Evolutionary conservation across 768 basidiomycete genomes (phyloP).

Genomic region (Galerina sulciceps): DNA sequence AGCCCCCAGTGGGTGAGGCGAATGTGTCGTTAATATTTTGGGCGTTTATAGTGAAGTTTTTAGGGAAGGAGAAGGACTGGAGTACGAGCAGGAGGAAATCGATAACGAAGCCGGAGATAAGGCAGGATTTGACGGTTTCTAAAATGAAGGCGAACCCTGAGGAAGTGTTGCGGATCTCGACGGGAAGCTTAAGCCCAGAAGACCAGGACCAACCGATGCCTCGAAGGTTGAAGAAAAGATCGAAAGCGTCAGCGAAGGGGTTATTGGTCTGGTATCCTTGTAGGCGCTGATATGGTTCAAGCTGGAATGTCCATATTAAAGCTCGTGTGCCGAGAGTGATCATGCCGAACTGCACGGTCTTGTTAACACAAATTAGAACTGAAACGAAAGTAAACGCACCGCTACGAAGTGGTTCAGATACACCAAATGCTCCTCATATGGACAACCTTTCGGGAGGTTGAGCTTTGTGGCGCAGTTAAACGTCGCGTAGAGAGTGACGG

Average conservation of each 20-base stretch:
- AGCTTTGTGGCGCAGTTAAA: conserved; percentile 46
- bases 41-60: conserved; percentile 28
- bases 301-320: conserved; percentile 43
- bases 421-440: conserved; percentile 34
- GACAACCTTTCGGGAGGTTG: conserved; percentile 38
- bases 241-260: conserved; percentile 45
- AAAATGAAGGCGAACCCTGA: conserved; percentile 41
- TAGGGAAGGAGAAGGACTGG: conserved; percentile 50
- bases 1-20: no score
- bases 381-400: conserved; percentile 31
- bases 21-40: no score
- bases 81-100: conserved; percentile 50
- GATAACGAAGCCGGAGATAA: conserved; percentile 40
- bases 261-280: conserved; percentile 16
- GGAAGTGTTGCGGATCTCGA: conserved; percentile 42
- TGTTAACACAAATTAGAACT: not conserved
- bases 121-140: conserved; percentile 34
- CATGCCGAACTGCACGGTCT: conserved; percentile 36
- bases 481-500: conserved; percentile 47
- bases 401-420: conserved; percentile 48
- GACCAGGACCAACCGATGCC: conserved; percentile 71
- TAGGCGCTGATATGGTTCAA: conserved; percentile 34
- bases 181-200: conserved; percentile 40
- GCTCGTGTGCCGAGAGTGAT: conserved; percentile 37
- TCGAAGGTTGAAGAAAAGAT: conserved; percentile 56